Conservation (phyloP, 805 yeast species). For the Tetrapisispora pingtungensis region DNA sequence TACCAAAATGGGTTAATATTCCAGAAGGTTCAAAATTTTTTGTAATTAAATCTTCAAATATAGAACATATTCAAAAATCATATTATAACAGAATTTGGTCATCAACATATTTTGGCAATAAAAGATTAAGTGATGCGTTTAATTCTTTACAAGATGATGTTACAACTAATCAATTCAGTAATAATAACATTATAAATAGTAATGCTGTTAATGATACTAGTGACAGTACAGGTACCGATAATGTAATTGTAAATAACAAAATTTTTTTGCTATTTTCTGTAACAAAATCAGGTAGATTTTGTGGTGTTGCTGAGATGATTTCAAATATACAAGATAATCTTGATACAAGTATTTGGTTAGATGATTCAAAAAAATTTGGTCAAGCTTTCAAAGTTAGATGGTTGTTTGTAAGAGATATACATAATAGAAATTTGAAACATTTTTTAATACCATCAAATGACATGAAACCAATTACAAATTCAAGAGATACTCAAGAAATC, state of each 20-base stretch:
- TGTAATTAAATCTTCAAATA: slow-evolving; percentile 45
- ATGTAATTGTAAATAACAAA: too few relatives aligned
- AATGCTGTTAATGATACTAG: too few relatives aligned
- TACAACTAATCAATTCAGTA: too few relatives aligned
- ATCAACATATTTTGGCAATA: slow-evolving; percentile 48
- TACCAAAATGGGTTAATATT: slow-evolving; percentile 21
- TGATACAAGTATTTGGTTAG: slow-evolving; percentile 37
- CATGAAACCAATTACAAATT: slow-evolving; percentile 42
- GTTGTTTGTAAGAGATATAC: slow-evolving; percentile 42
- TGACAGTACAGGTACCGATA: too few relatives aligned
- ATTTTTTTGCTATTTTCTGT: slow-evolving; percentile 48
- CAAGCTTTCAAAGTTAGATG: slow-evolving; percentile 46
- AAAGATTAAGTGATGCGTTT: slow-evolving; percentile 39
- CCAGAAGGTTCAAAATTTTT: slow-evolving; percentile 33
- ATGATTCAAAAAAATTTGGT: slow-evolving; percentile 38
- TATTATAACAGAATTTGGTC: slow-evolving; percentile 46
- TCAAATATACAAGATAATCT: slow-evolving; percentile 23
- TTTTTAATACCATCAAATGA: slow-evolving; percentile 38
- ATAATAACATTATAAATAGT: too few relatives aligned
- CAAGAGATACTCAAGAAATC: slow-evolving; percentile 53
- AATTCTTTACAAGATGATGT: too few relatives aligned
- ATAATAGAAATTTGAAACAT: slow-evolving; percentile 38
- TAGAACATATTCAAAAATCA: slow-evolving; percentile 41
- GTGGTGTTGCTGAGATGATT: slow-evolving; percentile 50
- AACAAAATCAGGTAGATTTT: slow-evolving; percentile 46